A percentile compares a stretch with the other conserved stretches of the same genome.
These are phyloP conservation scores for Austroboletus eburneus DNA, from an alignment of 768 basidiomycete genomes.

Conservation along the genomic window DNA sequence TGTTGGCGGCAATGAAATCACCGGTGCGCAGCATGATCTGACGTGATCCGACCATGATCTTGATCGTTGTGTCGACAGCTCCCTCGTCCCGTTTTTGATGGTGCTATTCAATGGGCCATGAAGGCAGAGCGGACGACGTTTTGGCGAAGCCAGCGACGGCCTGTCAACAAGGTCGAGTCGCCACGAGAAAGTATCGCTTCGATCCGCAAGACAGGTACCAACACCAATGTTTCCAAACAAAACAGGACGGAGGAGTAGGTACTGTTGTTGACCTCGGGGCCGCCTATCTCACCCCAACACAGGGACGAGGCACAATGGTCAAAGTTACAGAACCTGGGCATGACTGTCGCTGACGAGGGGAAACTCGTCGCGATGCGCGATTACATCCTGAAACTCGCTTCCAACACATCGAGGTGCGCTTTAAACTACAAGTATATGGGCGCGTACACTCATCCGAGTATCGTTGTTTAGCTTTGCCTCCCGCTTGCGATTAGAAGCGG, in stretches of 20 bases:
- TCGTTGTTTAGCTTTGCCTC: constrained; percentile 55
- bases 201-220: constrained; percentile 49
- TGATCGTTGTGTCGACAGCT: constrained; percentile 33
- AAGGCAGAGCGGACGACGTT: constrained; percentile 75
- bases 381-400: constrained; percentile 80
- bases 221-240: constrained; percentile 37
- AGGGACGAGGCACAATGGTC: constrained; percentile 76
- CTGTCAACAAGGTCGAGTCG: constrained; percentile 52
- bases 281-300: constrained; percentile 1
- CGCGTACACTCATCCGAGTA: constrained; percentile 2
- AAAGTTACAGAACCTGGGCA: constrained; percentile 84
- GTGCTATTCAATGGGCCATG: constrained; percentile 86
- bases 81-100: constrained; percentile 74
- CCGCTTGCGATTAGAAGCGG: constrained; percentile 58
- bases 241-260: constrained; percentile 75
- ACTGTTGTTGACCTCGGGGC: background rate
- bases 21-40: constrained; percentile 51
- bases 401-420: constrained; percentile 68
- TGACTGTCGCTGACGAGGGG: constrained; percentile 74
- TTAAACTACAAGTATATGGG: background rate
- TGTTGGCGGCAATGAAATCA: constrained; percentile 74
- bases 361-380: constrained; percentile 89
- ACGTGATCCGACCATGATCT: background rate
- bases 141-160: constrained; percentile 60
- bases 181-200: constrained; percentile 69